Evolutionary conservation across 108 stramenopile genomes (phyloP).

Genomic region (Skeletonema menzelii): DNA sequence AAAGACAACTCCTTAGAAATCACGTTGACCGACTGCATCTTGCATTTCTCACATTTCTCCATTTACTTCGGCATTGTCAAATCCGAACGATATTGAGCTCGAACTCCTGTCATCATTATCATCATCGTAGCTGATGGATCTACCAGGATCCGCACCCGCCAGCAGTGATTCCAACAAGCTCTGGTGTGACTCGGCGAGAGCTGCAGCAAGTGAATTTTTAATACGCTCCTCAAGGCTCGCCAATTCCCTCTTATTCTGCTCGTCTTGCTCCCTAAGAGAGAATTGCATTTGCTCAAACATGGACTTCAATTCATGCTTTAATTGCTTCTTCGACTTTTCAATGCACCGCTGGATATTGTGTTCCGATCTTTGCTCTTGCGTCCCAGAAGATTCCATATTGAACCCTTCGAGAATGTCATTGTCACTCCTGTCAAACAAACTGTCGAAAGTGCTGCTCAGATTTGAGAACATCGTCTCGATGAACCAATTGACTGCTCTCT

Average conservation of each 20-base stretch:
- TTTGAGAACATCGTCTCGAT: background rate
- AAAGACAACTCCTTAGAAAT: too few relatives aligned
- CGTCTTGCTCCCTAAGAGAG: background rate
- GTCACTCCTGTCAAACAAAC: constrained; percentile 1
- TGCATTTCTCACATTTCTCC: too few relatives aligned
- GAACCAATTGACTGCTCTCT: constrained; percentile 1
- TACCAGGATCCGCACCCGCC: background rate
- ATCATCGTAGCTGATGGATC: background rate
- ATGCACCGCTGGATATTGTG: background rate
- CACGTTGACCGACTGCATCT: too few relatives aligned
- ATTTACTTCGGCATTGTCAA: background rate
- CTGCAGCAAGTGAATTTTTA: background rate
- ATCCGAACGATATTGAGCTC: background rate
- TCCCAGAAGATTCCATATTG: background rate
- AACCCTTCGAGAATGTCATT: background rate
- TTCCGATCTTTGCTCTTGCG: constrained; percentile 3
- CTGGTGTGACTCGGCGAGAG: background rate
- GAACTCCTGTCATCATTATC: background rate
- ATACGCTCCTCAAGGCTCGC: background rate
- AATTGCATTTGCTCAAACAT: background rate
- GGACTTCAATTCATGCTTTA: background rate
- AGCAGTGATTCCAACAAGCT: background rate
- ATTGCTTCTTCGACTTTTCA: background rate
- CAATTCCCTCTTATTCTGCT: background rate
- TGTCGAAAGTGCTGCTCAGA: constrained; percentile 9